Conservation (phyloP, 805 yeast species). For the Peterozyma toletana region DNA sequence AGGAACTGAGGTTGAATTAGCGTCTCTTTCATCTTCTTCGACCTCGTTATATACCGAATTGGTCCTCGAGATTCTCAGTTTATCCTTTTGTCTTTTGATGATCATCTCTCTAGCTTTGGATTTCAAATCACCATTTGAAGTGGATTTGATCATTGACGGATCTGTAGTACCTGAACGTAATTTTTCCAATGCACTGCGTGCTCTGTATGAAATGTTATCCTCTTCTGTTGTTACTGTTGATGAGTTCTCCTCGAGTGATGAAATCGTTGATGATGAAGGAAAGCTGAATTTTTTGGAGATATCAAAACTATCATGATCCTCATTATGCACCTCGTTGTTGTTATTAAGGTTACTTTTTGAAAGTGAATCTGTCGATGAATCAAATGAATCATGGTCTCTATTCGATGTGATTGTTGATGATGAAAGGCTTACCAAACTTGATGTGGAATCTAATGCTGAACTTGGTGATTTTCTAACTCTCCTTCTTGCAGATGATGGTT, state of each 20-base stretch:
- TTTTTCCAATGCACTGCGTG: conserved; percentile 4
- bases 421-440: conserved; percentile 23
- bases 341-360: not conserved
- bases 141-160: not conserved
- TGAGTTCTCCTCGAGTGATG: conserved; percentile 30
- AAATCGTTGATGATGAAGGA: conserved; percentile 10
- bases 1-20: too few species aligned
- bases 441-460: conserved; percentile 33
- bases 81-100: conserved; percentile 1
- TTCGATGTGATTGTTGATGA: conserved; percentile 7
- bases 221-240: conserved; percentile 2
- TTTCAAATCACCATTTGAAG: conserved; percentile 5
- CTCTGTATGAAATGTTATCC: conserved; percentile 7
- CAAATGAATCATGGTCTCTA: conserved; percentile 3
- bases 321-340: not conserved
- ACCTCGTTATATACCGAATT: too few species aligned
- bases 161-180: conserved; percentile 1
- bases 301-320: not conserved
- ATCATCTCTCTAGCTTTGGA: conserved; percentile 6
- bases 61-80: too few species aligned
- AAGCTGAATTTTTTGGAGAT: not conserved
- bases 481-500: conserved; percentile 73
- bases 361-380: not conserved
- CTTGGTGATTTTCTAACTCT: conserved; percentile 35
- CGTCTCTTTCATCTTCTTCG: too few species aligned